Conservation (phyloP, 306 rosid species). For the Cucumis sativus region DNA sequence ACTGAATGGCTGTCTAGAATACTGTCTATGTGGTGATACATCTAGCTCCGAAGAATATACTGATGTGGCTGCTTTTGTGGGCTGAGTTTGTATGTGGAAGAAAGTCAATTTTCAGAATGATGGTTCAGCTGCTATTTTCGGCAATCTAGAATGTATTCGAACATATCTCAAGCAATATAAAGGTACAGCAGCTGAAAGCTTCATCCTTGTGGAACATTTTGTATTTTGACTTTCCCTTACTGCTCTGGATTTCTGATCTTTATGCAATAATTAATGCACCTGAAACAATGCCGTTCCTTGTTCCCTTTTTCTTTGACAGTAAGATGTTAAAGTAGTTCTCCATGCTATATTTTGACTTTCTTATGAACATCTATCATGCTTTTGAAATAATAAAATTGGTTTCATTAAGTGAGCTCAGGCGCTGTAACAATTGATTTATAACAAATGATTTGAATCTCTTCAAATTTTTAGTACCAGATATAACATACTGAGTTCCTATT, state of each 20-base stretch:
- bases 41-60: constrained; percentile 38
- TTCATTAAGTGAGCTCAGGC: too few species aligned
- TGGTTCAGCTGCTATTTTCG: neutral
- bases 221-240: neutral
- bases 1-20: constrained; percentile 6
- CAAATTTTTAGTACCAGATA: too few species aligned
- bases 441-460: too few species aligned
- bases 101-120: neutral
- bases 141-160: neutral
- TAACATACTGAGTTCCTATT: too few species aligned
- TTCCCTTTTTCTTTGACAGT: neutral
- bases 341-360: too few species aligned
- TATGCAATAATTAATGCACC: neutral
- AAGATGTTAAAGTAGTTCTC: neutral
- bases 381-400: too few species aligned
- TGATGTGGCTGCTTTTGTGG: constrained; percentile 31
- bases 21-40: constrained; percentile 15
- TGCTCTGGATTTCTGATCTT: neutral
- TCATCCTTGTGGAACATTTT: neutral
- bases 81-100: constrained; percentile 17
- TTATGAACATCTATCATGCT: too few species aligned
- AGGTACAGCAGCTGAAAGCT: neutral
- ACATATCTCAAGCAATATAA: neutral
- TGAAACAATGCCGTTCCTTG: neutral
- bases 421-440: too few species aligned